Percentiles rank a stretch among this genome's conserved stretches.
These are phyloP conservation scores for Fusarium sp. DNA, from an alignment of 2,329 filamentous ascomycete genomes.

Conservation along the genomic window DNA sequence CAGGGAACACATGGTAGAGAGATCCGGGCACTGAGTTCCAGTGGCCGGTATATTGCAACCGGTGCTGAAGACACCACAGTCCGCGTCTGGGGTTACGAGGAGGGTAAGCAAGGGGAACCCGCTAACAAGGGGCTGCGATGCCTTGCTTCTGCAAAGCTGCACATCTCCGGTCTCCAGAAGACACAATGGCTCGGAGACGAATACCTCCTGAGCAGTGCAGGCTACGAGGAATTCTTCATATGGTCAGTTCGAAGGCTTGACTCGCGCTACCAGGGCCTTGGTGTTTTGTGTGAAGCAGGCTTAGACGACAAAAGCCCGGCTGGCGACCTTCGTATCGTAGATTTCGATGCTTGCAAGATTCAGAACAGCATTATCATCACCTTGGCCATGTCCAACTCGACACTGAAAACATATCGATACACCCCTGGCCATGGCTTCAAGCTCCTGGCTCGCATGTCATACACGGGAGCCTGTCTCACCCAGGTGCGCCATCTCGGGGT, in stretches of 20 bases:
- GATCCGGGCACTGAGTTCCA: slow-evolving; percentile 64
- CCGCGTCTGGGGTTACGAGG: slow-evolving; percentile 69
- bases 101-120: slow-evolving; percentile 16
- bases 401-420: slow-evolving; percentile 68
- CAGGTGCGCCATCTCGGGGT: slow-evolving; percentile 60
- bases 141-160: slow-evolving; percentile 73
- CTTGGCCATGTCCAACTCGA: slow-evolving; percentile 85
- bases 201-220: slow-evolving; percentile 85
- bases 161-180: slow-evolving; percentile 83
- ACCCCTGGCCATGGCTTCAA: slow-evolving; percentile 52
- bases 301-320: slow-evolving; percentile 59
- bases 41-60: slow-evolving; percentile 62
- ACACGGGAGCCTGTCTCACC: slow-evolving; percentile 79
- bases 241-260: slow-evolving; percentile 72
- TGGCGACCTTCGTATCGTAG: slow-evolving; percentile 79
- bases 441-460: slow-evolving; percentile 62
- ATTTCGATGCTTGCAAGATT: slow-evolving; percentile 67
- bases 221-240: slow-evolving; percentile 86
- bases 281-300: slow-evolving; percentile 64
- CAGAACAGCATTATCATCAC: slow-evolving; percentile 63
- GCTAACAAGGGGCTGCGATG: slow-evolving; percentile 52
- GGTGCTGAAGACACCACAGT: slow-evolving; percentile 78
- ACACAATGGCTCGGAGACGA: slow-evolving; percentile 75
- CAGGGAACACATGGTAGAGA: slow-evolving; percentile 85
- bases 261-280: slow-evolving; percentile 58